Percentiles rank a stretch among this genome's conserved stretches.
These are phyloP conservation scores for Lentinula sp. DNA, from an alignment of 768 basidiomycete genomes.

Conservation along the genomic window DNA sequence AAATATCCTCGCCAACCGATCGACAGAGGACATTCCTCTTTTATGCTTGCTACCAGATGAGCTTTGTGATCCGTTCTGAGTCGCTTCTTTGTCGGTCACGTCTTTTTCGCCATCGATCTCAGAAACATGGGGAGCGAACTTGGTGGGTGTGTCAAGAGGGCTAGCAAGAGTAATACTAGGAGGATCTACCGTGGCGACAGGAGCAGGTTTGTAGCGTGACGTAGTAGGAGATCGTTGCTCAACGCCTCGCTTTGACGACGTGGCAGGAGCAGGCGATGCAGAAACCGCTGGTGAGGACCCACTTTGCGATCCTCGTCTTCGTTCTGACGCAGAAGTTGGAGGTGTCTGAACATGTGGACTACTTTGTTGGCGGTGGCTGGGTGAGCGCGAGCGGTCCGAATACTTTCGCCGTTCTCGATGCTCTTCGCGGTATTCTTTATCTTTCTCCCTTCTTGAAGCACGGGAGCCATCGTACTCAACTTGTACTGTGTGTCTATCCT, in stretches of 20 bases:
- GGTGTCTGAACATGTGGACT: slow-evolving; percentile 3
- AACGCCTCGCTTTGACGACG: not conserved
- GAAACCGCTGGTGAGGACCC: slow-evolving; percentile 27
- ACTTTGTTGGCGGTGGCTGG: slow-evolving; percentile 2
- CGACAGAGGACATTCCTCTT: slow-evolving; percentile 1
- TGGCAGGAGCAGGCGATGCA: slow-evolving; percentile 14
- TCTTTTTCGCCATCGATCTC: slow-evolving; percentile 13
- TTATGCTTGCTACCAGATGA: slow-evolving; percentile 8
- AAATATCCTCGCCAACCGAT: slow-evolving; percentile 5
- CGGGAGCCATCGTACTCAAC: slow-evolving; percentile 74
- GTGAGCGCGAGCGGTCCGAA: slow-evolving; percentile 9
- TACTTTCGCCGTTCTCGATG: slow-evolving; percentile 21
- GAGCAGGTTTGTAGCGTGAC: slow-evolving; percentile 19
- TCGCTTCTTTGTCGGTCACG: not conserved
- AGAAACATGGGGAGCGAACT: slow-evolving; percentile 13
- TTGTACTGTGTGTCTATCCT: slow-evolving; percentile 79
- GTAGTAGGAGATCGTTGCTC: slow-evolving; percentile 10
- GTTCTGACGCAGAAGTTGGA: slow-evolving; percentile 12
- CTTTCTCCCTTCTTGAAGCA: slow-evolving; percentile 23
- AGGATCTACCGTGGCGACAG: slow-evolving; percentile 24
- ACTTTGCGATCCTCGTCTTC: slow-evolving; percentile 25
- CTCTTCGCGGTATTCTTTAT: slow-evolving; percentile 11
- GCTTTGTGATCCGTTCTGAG: slow-evolving; percentile 1
- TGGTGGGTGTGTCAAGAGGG: slow-evolving; percentile 29
- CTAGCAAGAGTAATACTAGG: slow-evolving; percentile 34